Evolutionary conservation across 306 rosid species (phyloP).

Genomic region (Cucurbita ficifolia): DNA sequence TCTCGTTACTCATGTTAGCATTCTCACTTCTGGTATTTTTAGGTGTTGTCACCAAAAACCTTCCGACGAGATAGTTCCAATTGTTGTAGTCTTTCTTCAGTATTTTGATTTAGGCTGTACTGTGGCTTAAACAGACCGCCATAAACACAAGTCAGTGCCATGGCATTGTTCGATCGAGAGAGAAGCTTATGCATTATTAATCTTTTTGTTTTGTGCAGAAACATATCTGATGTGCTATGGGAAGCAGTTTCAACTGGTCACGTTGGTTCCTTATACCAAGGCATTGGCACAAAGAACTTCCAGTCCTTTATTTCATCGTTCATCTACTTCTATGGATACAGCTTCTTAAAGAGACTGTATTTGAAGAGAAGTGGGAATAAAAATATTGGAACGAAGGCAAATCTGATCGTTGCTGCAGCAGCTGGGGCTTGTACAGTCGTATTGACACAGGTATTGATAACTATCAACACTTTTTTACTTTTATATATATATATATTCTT

Average conservation of each 20-base stretch:
- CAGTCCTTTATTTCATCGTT: constrained; percentile 69
- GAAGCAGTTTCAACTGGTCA: constrained; percentile 71
- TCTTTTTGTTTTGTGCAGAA: constrained; percentile 39
- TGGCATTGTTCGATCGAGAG: background rate
- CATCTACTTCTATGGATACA: constrained; percentile 89
- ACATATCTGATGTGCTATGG: constrained; percentile 83
- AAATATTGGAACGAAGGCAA: constrained; percentile 63
- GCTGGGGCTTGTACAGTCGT: constrained; percentile 76
- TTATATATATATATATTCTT: background rate
- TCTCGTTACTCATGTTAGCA: too few species aligned
- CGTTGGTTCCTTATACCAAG: constrained; percentile 77
- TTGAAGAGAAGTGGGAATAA: constrained; percentile 54
- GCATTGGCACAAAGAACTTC: constrained; percentile 80
- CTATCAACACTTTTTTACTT: background rate
- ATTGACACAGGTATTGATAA: constrained; percentile 39
- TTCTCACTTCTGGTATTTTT: too few species aligned
- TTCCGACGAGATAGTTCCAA: too few species aligned
- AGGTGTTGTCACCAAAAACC: too few species aligned
- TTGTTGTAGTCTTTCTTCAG: too few species aligned
- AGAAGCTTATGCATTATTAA: background rate
- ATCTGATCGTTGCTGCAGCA: constrained; percentile 68
- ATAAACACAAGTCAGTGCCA: background rate
- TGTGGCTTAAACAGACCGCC: background rate
- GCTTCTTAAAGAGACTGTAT: constrained; percentile 70
- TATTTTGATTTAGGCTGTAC: background rate